Evolutionary conservation across 192 early-diverging fungal genomes (phyloP).

Genomic region (Rhizophlyctis rosea): DNA sequence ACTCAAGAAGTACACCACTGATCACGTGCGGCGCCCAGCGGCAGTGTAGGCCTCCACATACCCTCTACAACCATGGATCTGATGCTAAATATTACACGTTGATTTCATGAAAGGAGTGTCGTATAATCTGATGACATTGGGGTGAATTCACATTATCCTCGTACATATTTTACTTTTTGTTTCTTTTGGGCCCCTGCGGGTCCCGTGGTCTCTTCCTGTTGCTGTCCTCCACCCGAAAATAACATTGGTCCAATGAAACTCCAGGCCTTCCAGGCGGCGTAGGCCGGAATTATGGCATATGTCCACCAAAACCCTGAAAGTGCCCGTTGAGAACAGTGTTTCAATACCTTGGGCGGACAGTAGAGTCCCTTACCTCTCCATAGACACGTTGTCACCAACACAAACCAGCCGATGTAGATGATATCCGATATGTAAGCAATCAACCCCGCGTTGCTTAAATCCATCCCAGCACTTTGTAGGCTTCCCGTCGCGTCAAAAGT

Average conservation of each 20-base stretch:
- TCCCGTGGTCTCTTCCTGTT: neutral
- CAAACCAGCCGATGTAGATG: conserved; percentile 80
- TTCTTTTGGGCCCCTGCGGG: neutral
- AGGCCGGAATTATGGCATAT: conserved; percentile 44
- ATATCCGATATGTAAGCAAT: conserved; percentile 78
- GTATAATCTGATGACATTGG: too few relatives aligned
- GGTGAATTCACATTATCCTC: conserved; percentile 5
- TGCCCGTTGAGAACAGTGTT: neutral
- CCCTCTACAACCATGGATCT: too few relatives aligned
- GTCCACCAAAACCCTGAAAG: conserved; percentile 29
- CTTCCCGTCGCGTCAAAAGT: conserved; percentile 39
- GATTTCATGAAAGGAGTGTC: too few relatives aligned
- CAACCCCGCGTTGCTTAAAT: conserved; percentile 46
- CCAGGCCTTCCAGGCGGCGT: conserved; percentile 50
- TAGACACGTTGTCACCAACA: conserved; percentile 59
- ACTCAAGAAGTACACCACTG: conserved; percentile 36
- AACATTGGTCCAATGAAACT: neutral
- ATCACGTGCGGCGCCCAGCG: too few relatives aligned
- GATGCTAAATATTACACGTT: too few relatives aligned
- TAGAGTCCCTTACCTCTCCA: conserved; percentile 46
- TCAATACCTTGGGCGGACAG: neutral
- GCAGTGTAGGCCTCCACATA: too few relatives aligned
- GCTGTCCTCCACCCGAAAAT: neutral
- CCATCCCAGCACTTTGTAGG: conserved; percentile 45
- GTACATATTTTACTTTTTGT: conserved; percentile 10